Percentiles rank a stretch among this genome's conserved stretches.
These are phyloP conservation scores for Saccharomycopsis javanensis DNA, from an alignment of 805 yeast species.

Conservation along the genomic window DNA sequence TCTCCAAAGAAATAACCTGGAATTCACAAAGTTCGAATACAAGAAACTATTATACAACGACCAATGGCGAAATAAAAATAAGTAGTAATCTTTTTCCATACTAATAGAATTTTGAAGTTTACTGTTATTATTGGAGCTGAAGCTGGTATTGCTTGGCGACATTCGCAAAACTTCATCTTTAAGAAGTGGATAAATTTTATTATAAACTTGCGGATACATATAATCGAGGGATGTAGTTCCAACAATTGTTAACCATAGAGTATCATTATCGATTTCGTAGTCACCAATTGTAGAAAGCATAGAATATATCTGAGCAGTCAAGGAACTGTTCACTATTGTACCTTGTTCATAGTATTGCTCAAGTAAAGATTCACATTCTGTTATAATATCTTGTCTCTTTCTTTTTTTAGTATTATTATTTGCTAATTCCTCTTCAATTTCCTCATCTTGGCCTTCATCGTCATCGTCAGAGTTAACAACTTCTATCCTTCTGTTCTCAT, in stretches of 20 bases:
- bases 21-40: constrained; percentile 85
- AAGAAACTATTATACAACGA: constrained; percentile 82
- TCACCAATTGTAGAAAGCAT: constrained; percentile 76
- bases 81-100: constrained; percentile 74
- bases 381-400: constrained; percentile 33
- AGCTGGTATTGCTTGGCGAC: constrained; percentile 29
- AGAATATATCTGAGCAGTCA: constrained; percentile 72
- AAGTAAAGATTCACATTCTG: constrained; percentile 42
- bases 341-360: constrained; percentile 82
- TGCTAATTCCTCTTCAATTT: constrained; percentile 25
- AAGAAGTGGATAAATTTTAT: constrained; percentile 58
- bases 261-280: constrained; percentile 46
- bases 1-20: constrained; percentile 80
- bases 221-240: constrained; percentile 79
- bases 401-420: constrained; percentile 28
- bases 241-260: constrained; percentile 78
- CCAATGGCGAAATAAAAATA: constrained; percentile 87
- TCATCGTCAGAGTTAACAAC: constrained; percentile 19
- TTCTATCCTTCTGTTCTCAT: constrained; percentile 23
- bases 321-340: constrained; percentile 62
- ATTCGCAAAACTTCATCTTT: constrained; percentile 77
- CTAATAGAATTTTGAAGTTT: constrained; percentile 34
- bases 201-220: constrained; percentile 66
- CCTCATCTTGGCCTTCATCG: constrained; percentile 19
- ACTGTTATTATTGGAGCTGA: constrained; percentile 26